phyloP scores from a whole-genome alignment of 257 asterid species.

The Mitragyna speciosa region DNA sequence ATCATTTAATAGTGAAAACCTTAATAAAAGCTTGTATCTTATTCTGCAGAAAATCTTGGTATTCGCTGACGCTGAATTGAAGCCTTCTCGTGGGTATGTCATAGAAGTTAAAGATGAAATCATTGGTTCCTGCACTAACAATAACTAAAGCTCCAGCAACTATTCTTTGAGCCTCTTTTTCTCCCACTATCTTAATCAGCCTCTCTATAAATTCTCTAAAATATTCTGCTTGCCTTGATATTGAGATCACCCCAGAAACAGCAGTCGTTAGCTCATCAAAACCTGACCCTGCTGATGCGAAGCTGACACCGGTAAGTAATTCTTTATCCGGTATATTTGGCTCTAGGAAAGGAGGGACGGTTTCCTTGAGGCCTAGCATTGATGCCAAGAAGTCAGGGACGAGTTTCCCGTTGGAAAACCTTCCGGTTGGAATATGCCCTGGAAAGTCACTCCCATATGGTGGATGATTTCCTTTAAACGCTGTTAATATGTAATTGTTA shows the following conservation, averaged over 20 bases:
- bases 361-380: constrained; percentile 51
- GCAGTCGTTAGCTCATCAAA: constrained; percentile 60
- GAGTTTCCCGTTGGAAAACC: constrained; percentile 75
- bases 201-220: constrained; percentile 41
- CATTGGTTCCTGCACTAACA: constrained; percentile 73
- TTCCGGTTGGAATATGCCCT: constrained; percentile 52
- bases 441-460: constrained; percentile 64
- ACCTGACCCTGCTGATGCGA: constrained; percentile 83
- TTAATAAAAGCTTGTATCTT: constrained; percentile 48
- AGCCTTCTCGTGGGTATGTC: constrained; percentile 52
- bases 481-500: constrained; percentile 63
- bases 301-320: constrained; percentile 58
- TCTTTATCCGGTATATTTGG: constrained; percentile 56
- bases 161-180: constrained; percentile 33
- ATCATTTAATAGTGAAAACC: constrained; percentile 31
- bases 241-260: constrained; percentile 46
- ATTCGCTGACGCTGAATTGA: constrained; percentile 39
- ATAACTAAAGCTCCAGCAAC: constrained; percentile 42
- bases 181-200: constrained; percentile 42
- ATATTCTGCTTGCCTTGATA: constrained; percentile 41
- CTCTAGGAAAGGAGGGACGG: constrained; percentile 56
- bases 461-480: constrained; percentile 49
- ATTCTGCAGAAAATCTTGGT: constrained; percentile 53
- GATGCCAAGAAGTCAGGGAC: constrained; percentile 69
- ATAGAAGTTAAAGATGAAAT: constrained; percentile 56